Base-by-base conservation (phyloP, 1,139 yeast genomes). In the Schwanniomyces etchellsii region DNA sequence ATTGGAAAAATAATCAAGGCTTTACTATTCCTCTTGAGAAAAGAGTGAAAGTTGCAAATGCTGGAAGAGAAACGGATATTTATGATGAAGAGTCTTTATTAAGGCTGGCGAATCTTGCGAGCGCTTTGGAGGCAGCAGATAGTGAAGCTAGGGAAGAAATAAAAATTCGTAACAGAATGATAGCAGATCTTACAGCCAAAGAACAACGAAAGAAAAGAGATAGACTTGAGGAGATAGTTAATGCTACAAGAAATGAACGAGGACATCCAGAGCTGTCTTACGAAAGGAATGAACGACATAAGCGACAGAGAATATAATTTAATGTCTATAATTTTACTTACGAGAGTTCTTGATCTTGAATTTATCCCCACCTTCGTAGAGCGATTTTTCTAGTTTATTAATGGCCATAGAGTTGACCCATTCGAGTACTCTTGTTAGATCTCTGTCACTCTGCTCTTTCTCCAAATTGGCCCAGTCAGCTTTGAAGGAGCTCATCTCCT, bases 1-100 rank as follows among this genome's bases (percentile, higher is more conserved):
- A 86, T 52, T 91, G 98, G 98, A 89, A 89, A 54, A 91, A 91
- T 52, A 86, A 91, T 16, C 82, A 83, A 42, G 97, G 98, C 3
- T 88, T 80, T 51, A 78, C 95, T 1, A 81, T 89, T 29, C 78
- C 84, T 0, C 56, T 91, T 27, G 95, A 88, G 34, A 82, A 83
- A 47, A 64, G 97, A 36, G 63, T 82, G 39, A 74, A 81, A 4
- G 79, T 68, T 3, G 57, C 81, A 5, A 76, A 71, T 38, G 77
- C 76, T 1, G 60, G 56, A 3, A 18, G 21, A 7, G 31, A 47
- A 5, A 36, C 35, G 11, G 42, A 35, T 3, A 25, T 42, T 1
- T 38, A 42, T 3, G 53, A 40, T 28, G 59, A 59, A 13, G 59
- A 82, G 25, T 84, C 77, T 48, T 64, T 79, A 13, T 55, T 60